Conservation (phyloP, 176 grass and related monocot species). For the Bothriochloa decipiens region DNA sequence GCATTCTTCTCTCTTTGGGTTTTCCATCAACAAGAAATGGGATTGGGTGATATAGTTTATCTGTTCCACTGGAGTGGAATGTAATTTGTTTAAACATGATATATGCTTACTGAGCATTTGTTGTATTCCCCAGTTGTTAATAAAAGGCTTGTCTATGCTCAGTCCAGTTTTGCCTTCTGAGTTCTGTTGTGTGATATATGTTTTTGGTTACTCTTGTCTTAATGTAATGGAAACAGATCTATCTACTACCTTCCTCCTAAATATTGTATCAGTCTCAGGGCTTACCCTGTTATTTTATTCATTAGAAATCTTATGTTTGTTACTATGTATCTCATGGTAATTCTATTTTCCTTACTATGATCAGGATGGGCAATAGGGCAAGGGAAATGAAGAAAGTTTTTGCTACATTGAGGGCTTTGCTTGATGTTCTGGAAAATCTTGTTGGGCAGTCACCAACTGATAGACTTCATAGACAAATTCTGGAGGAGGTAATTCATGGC, state of each 20-base stretch:
- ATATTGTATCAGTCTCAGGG: background rate
- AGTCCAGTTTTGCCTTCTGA: background rate
- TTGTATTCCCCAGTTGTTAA: background rate
- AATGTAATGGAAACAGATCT: background rate
- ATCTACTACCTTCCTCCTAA: background rate
- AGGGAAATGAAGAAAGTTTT: slow-evolving; percentile 86
- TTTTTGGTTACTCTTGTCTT: background rate
- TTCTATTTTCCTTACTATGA: slow-evolving; percentile 33
- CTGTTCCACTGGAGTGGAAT: background rate
- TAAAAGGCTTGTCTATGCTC: background rate
- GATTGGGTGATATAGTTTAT: background rate
- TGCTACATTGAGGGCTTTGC: slow-evolving; percentile 82
- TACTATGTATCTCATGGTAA: slow-evolving; percentile 15
- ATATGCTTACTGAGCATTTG: background rate
- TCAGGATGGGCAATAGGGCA: slow-evolving; percentile 68
- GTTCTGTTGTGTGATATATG: background rate
- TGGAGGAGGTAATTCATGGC: slow-evolving; percentile 70
- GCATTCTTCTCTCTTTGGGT: background rate
- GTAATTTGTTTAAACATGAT: slow-evolving; percentile 7
- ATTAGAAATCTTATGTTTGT: background rate
- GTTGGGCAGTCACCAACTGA: slow-evolving; percentile 63
- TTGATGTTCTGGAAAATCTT: slow-evolving; percentile 83
- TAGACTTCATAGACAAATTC: slow-evolving; percentile 70
- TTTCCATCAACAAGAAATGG: background rate
- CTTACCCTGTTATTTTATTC: background rate